Conservation (phyloP, 2,329 filamentous ascomycete genomes). For the Cytospora mali region DNA sequence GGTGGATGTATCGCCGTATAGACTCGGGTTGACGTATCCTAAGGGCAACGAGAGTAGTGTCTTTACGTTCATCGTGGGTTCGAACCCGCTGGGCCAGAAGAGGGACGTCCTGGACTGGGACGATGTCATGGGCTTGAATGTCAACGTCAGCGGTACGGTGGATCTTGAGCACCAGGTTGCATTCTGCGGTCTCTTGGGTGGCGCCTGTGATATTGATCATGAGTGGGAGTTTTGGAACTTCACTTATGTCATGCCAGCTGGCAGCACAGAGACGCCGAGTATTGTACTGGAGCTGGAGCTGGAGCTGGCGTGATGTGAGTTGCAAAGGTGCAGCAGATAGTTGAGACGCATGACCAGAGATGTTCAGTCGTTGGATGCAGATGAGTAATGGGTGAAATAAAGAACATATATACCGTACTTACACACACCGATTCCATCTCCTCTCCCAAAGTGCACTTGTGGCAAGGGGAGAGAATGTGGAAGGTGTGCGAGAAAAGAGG, state of each 20-base stretch:
- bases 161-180: slow-evolving; percentile 43
- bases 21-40: slow-evolving; percentile 57
- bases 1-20: slow-evolving; percentile 44
- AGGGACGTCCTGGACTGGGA: slow-evolving; percentile 48
- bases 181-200: slow-evolving; percentile 47
- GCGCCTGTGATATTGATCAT: slow-evolving; percentile 35
- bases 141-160: slow-evolving; percentile 50
- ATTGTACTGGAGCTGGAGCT: slow-evolving; percentile 30
- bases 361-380: not conserved
- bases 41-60: slow-evolving; percentile 49
- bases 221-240: slow-evolving; percentile 53
- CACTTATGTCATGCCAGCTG: slow-evolving; percentile 44
- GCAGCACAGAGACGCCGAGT: slow-evolving; percentile 32
- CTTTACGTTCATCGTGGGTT: slow-evolving; percentile 55
- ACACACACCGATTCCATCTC: not conserved
- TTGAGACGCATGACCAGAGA: not conserved
- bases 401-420: not conserved
- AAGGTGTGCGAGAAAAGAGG: no score
- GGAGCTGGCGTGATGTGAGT: slow-evolving; percentile 6
- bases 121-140: slow-evolving; percentile 51
- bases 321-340: not conserved
- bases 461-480: not conserved
- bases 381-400: not conserved
- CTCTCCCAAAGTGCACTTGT: not conserved
- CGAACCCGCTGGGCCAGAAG: slow-evolving; percentile 42